A percentile compares a stretch with the other conserved stretches of the same genome.
phyloP scores from a whole-genome alignment of 148 eudicot genomes.

The Gaultheria prostrata region DNA sequence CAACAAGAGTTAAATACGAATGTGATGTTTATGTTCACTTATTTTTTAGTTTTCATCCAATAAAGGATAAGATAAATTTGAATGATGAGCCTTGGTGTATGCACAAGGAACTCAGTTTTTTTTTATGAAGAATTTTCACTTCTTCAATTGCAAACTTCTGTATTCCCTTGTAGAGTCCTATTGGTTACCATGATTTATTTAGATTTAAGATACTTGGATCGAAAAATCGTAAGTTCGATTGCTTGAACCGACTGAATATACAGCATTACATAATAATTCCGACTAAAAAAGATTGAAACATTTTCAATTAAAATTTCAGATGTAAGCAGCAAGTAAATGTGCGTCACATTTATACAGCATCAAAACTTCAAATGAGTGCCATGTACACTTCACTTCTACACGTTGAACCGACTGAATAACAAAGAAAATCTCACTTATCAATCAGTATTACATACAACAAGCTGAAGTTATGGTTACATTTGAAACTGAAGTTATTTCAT shows the following conservation, averaged over 20 bases:
- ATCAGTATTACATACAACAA: conserved; percentile 11
- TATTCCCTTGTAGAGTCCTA: background rate
- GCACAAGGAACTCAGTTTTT: background rate
- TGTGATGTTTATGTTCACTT: background rate
- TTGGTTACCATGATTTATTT: background rate
- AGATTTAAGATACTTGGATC: background rate
- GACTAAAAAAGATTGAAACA: too few species aligned
- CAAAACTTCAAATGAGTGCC: background rate
- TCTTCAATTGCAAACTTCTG: background rate
- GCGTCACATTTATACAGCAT: background rate
- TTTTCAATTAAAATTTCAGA: too few species aligned
- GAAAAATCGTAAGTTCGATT: too few species aligned
- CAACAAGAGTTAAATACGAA: too few species aligned
- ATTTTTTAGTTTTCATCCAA: background rate
- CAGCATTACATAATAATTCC: too few species aligned
- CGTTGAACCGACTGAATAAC: conserved; percentile 2
- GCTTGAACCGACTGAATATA: too few species aligned
- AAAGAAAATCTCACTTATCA: background rate
- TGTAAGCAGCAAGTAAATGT: background rate
- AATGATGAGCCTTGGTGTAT: background rate
- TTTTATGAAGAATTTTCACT: background rate
- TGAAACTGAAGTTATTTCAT: conserved; percentile 1
- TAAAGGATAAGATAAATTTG: background rate
- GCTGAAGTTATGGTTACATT: conserved; percentile 7
- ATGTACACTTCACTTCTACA: background rate